A percentile compares a stretch with the other conserved stretches of the same genome.
These are phyloP conservation scores for Carex pumila DNA, from an alignment of 176 grass and related monocot genomes.

Conservation along the genomic window DNA sequence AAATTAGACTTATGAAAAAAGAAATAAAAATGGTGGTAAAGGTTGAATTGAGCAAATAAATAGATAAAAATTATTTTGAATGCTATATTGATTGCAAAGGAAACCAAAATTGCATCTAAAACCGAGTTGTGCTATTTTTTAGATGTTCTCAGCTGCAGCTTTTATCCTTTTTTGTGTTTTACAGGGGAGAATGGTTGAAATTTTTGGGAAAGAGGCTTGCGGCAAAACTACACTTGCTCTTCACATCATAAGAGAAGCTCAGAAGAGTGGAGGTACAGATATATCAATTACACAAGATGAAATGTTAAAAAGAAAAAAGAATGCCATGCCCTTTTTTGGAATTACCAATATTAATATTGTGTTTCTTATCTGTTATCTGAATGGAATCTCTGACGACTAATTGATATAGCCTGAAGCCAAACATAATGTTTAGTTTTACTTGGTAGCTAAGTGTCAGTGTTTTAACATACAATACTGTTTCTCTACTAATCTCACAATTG, in stretches of 20 bases:
- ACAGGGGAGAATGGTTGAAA: constrained; percentile 97
- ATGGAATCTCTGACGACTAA: background rate
- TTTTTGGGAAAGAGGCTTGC: constrained; percentile 85
- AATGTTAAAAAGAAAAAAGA: background rate
- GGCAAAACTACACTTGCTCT: constrained; percentile 96
- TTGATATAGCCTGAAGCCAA: background rate
- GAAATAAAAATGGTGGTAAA: background rate
- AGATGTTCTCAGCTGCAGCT: background rate
- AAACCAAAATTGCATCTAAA: background rate
- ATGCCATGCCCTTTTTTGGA: background rate
- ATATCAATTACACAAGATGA: background rate
- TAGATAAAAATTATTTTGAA: background rate
- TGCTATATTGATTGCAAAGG: too few species aligned
- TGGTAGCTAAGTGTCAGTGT: background rate
- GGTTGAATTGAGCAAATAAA: background rate
- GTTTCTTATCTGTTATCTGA: background rate
- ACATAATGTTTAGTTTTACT: background rate
- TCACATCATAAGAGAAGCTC: constrained; percentile 91
- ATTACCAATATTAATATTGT: background rate
- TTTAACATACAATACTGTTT: background rate
- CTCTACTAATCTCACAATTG: background rate
- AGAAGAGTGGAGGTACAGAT: constrained; percentile 71
- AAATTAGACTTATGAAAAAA: background rate
- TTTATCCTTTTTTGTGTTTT: constrained; percentile 4
- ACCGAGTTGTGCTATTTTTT: background rate